Conservation (phyloP, 257 asterid species). For the Nicotiana attenuata region DNA sequence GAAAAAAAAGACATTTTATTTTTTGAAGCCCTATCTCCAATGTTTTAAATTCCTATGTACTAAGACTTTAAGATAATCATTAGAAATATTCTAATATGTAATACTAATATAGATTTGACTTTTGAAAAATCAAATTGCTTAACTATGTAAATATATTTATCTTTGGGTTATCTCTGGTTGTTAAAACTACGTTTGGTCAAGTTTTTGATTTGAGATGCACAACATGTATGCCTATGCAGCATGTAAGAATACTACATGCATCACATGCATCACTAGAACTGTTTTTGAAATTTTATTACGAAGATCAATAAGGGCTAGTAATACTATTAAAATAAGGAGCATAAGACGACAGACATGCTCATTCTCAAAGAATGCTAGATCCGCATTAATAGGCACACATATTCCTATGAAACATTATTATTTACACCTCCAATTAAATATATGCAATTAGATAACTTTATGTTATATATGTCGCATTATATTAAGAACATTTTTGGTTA, state of each 20-base stretch:
- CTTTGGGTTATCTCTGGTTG: not conserved
- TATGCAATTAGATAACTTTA: not conserved
- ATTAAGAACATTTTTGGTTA: too few species aligned
- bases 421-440: not conserved
- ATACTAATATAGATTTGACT: too few species aligned
- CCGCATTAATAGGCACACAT: slow-evolving; percentile 71
- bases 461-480: too few species aligned
- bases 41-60: too few species aligned
- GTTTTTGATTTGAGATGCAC: not conserved
- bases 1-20: too few species aligned
- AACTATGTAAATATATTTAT: not conserved
- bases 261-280: not conserved
- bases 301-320: slow-evolving; percentile 15
- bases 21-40: too few species aligned
- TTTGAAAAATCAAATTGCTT: too few species aligned
- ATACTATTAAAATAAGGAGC: slow-evolving; percentile 1
- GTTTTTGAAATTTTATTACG: slow-evolving; percentile 10
- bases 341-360: slow-evolving; percentile 81
- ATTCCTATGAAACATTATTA: slow-evolving; percentile 33
- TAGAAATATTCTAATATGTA: too few species aligned
- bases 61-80: too few species aligned
- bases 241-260: not conserved
- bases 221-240: not conserved
- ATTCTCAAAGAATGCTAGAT: slow-evolving; percentile 74
- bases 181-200: not conserved